Conservation (phyloP, 2,329 filamentous ascomycete species). For the Juglanconis sp. region DNA sequence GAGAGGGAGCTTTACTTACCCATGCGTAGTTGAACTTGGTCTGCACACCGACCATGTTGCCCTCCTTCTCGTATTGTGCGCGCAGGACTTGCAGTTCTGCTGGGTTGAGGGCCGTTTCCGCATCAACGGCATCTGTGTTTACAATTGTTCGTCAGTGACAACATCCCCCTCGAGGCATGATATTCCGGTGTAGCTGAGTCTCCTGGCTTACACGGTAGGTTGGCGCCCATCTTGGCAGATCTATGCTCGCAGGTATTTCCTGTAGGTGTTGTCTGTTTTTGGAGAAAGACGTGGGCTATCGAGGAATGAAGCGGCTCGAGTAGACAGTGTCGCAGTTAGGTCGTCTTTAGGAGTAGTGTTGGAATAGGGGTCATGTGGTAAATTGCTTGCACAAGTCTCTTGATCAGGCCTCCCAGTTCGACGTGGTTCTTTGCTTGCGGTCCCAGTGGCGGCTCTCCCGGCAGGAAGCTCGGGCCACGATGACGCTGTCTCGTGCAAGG, state of each 20-base stretch:
- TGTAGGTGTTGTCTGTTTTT: neutral
- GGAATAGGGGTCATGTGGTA: neutral
- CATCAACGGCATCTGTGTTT: conserved; percentile 84
- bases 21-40: conserved; percentile 99
- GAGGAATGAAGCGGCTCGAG: neutral
- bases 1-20: conserved; percentile 51
- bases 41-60: conserved; percentile 92
- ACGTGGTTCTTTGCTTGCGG: conserved; percentile 2
- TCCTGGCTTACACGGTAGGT: conserved; percentile 43
- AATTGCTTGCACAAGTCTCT: neutral
- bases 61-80: conserved; percentile 94
- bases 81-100: conserved; percentile 91
- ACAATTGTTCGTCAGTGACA: conserved; percentile 7
- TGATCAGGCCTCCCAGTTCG: conserved; percentile 1
- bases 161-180: conserved; percentile 7
- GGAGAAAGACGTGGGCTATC: neutral
- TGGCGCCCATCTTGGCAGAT: conserved; percentile 39
- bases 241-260: neutral
- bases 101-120: conserved; percentile 91
- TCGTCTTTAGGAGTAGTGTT: neutral
- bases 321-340: neutral
- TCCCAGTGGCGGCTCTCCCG: conserved; percentile 4
- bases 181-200: neutral
- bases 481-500: conserved; percentile 3
- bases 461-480: neutral